Conservation (phyloP, 2,329 filamentous ascomycete species). For the Beauveria bassiana region DNA sequence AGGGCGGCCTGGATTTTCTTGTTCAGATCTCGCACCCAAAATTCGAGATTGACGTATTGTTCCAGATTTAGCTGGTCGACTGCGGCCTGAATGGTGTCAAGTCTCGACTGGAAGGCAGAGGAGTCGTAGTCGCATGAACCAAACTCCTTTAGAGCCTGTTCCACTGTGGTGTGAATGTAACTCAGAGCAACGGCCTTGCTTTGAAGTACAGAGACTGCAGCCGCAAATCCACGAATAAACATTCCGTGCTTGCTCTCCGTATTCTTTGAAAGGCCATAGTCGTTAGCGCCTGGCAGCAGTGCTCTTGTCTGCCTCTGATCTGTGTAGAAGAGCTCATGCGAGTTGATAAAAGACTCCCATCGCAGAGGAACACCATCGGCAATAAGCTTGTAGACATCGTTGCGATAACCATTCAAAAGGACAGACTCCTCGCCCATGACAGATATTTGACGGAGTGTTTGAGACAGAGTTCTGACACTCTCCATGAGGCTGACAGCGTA, state of each 20-base stretch:
- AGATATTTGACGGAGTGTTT: conserved; percentile 76
- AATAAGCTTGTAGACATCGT: conserved; percentile 78
- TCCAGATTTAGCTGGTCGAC: conserved; percentile 96
- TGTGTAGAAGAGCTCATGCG: conserved; percentile 76
- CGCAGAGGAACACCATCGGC: conserved; percentile 80
- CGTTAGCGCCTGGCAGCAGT: conserved; percentile 29
- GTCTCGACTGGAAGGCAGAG: conserved; percentile 67
- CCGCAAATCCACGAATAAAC: conserved; percentile 90
- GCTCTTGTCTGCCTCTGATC: conserved; percentile 38
- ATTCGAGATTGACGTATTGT: conserved; percentile 85
- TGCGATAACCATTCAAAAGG: conserved; percentile 82
- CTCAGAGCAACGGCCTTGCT: conserved; percentile 74
- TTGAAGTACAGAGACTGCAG: conserved; percentile 80
- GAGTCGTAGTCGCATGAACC: conserved; percentile 77
- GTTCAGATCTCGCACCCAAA: conserved; percentile 87
- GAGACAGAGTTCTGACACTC: conserved; percentile 86
- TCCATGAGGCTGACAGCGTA: conserved; percentile 98
- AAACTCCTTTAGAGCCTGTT: conserved; percentile 76
- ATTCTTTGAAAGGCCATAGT: conserved; percentile 41
- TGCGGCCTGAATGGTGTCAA: conserved; percentile 81
- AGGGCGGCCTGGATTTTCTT: conserved; percentile 73
- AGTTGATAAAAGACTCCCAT: conserved; percentile 98
- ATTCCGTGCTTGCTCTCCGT: conserved; percentile 90
- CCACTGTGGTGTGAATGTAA: conserved; percentile 70
- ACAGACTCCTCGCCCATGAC: conserved; percentile 84